Evolutionary conservation across 2,329 filamentous ascomycete species (phyloP), one percentile per base, ranked within the genome.

Genomic region (Chrysoporthe austroafricana): DNA sequence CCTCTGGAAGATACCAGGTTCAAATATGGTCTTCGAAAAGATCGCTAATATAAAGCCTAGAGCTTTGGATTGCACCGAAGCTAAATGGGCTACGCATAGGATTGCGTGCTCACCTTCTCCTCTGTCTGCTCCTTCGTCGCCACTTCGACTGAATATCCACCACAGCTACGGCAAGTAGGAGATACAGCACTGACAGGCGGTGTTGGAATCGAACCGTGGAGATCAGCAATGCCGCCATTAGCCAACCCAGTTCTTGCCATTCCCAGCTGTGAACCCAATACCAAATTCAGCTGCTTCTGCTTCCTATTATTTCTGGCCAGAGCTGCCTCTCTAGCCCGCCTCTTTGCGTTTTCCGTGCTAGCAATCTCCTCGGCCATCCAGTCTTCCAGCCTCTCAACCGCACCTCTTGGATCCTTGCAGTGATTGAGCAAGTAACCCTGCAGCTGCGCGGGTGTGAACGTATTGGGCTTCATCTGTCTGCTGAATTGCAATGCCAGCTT

Each of bases 401-500:
- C 81, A 4, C 76, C 72, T 4, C 73, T 71, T 0, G 81, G 80
- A 14, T 78, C 78, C n/a, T 79, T 76, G 39, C 81, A 73, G 68
- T 83, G 77, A 3, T 77, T 75, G 46, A 83, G 81, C 4, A 86
- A 77, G 71, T 79, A 85, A 0, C 82, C 84, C 66, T 86, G 84
- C 4, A 86, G 69, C 46, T 83, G 76, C 0, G 84, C 84, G 0
- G 84, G 84, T 0, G 83, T 85, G 60, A 85, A 82, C 0, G 75
- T 78, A 56, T 78, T 73, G 7, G 80, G 76, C 0, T 82, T 82
- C 26, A 90, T 82, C 70, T 83, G 80, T 57, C 81, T 80, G 7
- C 84, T 80, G 66, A 92, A 90, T 43, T 82, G 77, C 14, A 79
- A 73, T 0, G 86, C 84, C 44, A 91, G 85, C 39, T 83, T 75